phyloP scores from a whole-genome alignment of 257 asterid species.

The Penstemon barbatus region DNA sequence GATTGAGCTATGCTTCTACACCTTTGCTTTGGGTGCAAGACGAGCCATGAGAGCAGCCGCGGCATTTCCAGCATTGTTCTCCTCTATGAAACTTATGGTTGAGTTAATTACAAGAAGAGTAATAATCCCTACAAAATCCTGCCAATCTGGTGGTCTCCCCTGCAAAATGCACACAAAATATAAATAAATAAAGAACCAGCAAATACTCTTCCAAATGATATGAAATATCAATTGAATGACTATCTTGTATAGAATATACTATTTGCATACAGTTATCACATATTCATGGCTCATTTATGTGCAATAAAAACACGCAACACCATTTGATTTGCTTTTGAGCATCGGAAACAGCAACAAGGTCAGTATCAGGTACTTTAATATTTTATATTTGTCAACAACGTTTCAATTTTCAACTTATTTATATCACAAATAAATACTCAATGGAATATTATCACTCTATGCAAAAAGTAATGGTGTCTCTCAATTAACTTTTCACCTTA shows the following conservation, averaged over 20 bases:
- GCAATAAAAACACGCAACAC: neutral
- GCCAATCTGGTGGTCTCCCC: constrained; percentile 54
- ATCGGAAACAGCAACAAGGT: no score
- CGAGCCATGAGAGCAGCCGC: constrained; percentile 54
- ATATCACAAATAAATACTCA: no score
- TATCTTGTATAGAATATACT: neutral
- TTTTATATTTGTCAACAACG: no score
- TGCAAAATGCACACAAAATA: constrained; percentile 3
- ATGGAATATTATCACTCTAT: no score
- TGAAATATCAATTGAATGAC: neutral
- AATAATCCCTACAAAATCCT: constrained; percentile 47
- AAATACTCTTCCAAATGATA: neutral
- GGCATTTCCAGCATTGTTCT: constrained; percentile 52
- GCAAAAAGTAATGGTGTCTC: no score
- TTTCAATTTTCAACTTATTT: no score
- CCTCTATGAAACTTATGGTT: constrained; percentile 49
- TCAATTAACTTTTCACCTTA: no score
- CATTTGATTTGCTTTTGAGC: no score
- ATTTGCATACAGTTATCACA: neutral
- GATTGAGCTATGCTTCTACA: neutral
- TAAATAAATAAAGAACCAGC: neutral
- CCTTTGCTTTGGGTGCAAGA: constrained; percentile 52
- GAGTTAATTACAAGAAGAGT: constrained; percentile 43
- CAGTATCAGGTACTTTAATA: no score
- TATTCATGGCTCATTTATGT: neutral